Evolutionary conservation across 2,329 filamentous ascomycete species (phyloP), one percentile per base, ranked within the genome.

Genomic region (Talaromyces atroroseus): DNA sequence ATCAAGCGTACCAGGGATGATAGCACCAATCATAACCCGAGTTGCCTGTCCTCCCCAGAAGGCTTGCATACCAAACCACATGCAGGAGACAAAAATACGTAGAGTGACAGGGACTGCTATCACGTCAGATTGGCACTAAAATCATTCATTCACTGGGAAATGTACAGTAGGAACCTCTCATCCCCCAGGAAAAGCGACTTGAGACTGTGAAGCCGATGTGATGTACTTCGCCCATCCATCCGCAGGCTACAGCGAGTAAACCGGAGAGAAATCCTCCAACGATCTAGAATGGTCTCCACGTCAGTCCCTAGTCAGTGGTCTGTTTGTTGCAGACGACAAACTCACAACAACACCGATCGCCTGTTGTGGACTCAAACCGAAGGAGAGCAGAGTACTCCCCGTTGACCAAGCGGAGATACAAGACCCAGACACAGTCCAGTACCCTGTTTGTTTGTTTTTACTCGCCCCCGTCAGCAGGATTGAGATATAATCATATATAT

Each of bases 391-490:
- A 23, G 63, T 65, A 46, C 61, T 66, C 38, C 64, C 67, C 29
- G 60, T 65, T 56, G 65, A 65, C 66, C 64, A 68, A 58, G 61
- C 64, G 36, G 61, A 65, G 38, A 62, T 65, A 49, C 64, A 66
- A 18, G 63, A 64, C 18, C 66, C 65, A 7, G 65, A 65, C 26
- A 68, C 64, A 36, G 65, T 66, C 63, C 66, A 69, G 53, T 68
- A 68, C 34, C 66, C 66, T 62, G 38, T 42, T 42, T 20, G n/a
- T 40, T 40, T 40, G 34, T 16, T n/a, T 16, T 20, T 5, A 42
- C 8, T 40, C 36, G 7, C 8, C 16, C 16, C 10, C 5, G 20
- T 42, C 5, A 42, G 38, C 38, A 42, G 5, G 18, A 42, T 6
- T n/a, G 3, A 42, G 16, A 6, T 20, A 20, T 2, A 11, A 7